A percentile compares a stretch with the other conserved stretches of the same genome.
Conservation (phyloP, 73 alveolate genomes). For the Uronychia binucleata region DNA sequence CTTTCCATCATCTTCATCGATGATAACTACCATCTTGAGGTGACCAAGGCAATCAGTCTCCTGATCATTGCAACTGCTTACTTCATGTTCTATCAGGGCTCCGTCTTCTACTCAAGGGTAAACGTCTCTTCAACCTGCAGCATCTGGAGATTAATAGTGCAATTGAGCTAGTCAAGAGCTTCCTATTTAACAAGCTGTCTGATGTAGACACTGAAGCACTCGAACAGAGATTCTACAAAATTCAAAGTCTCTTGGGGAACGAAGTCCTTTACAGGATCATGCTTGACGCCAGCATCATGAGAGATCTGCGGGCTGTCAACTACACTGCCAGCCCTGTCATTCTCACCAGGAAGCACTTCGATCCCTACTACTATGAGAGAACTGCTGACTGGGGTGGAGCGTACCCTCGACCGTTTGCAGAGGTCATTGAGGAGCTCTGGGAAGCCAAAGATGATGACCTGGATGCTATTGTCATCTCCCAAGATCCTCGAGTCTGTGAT, state of each 20-base stretch:
- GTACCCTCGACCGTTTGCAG: slow-evolving; percentile 54
- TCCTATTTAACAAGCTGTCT: neutral
- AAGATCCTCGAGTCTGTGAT: slow-evolving; percentile 32
- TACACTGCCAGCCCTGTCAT: slow-evolving; percentile 48
- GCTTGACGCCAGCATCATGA: slow-evolving; percentile 52
- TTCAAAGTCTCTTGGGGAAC: slow-evolving; percentile 26
- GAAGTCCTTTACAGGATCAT: slow-evolving; percentile 43
- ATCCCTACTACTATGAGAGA: slow-evolving; percentile 35
- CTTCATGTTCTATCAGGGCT: slow-evolving; percentile 33
- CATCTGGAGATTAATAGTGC: slow-evolving; percentile 38
- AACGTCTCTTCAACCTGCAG: neutral
- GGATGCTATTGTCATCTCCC: slow-evolving; percentile 30
- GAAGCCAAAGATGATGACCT: slow-evolving; percentile 33
- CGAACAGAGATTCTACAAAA: slow-evolving; percentile 17
- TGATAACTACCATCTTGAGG: slow-evolving; percentile 4
- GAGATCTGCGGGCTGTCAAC: slow-evolving; percentile 17
- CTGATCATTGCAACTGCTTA: slow-evolving; percentile 38
- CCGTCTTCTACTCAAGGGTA: slow-evolving; percentile 12
- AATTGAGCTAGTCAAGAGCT: slow-evolving; percentile 32
- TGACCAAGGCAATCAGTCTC: slow-evolving; percentile 15
- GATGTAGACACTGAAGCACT: slow-evolving; percentile 5
- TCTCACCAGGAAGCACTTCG: slow-evolving; percentile 22
- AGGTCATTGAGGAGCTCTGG: slow-evolving; percentile 28
- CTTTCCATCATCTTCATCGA: slow-evolving; percentile 39
- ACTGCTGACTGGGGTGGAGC: slow-evolving; percentile 62